Percentiles rank a stretch among this genome's conserved stretches.
These are phyloP conservation scores for Candida koratica DNA, from an alignment of 805 yeast genomes.

Conservation along the genomic window DNA sequence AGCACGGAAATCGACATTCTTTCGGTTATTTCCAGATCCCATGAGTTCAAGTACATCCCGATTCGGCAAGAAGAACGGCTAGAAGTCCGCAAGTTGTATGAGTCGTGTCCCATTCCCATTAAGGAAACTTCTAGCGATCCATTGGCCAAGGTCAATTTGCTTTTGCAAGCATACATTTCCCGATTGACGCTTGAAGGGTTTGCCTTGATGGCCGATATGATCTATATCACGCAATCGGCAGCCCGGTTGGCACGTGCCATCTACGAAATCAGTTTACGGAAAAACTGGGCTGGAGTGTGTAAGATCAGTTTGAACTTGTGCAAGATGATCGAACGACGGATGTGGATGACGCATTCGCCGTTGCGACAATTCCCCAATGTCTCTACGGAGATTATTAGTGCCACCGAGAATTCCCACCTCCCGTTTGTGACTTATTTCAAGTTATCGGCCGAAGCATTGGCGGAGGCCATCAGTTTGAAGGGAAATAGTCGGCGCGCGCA, in stretches of 20 bases:
- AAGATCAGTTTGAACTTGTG: constrained; percentile 58
- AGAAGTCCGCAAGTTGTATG: constrained; percentile 66
- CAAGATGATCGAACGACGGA: constrained; percentile 72
- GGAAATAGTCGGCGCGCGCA: constrained; percentile 57
- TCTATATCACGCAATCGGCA: constrained; percentile 88
- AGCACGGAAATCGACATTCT: constrained; percentile 70
- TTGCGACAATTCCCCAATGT: constrained; percentile 74
- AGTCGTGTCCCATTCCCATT: constrained; percentile 81
- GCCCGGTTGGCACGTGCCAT: constrained; percentile 84
- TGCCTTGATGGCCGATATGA: constrained; percentile 90
- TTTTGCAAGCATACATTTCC: constrained; percentile 86
- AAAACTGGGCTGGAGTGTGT: constrained; percentile 68
- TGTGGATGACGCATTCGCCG: constrained; percentile 86
- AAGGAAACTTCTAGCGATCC: constrained; percentile 69
- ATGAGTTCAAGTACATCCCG: constrained; percentile 80
- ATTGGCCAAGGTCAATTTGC: constrained; percentile 69
- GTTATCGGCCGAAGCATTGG: constrained; percentile 70
- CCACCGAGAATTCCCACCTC: constrained; percentile 73
- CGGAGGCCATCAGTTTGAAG: constrained; percentile 74
- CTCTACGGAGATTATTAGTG: constrained; percentile 64
- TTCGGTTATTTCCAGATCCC: constrained; percentile 71
- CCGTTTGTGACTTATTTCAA: constrained; percentile 80
- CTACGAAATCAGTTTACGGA: constrained; percentile 67
- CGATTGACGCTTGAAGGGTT: constrained; percentile 74
- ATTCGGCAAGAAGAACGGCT: constrained; percentile 80